Evolutionary conservation across 352 stramenopile species (phyloP), one percentile per base, ranked within the genome.

Genomic region (Pythium insidiosum): DNA sequence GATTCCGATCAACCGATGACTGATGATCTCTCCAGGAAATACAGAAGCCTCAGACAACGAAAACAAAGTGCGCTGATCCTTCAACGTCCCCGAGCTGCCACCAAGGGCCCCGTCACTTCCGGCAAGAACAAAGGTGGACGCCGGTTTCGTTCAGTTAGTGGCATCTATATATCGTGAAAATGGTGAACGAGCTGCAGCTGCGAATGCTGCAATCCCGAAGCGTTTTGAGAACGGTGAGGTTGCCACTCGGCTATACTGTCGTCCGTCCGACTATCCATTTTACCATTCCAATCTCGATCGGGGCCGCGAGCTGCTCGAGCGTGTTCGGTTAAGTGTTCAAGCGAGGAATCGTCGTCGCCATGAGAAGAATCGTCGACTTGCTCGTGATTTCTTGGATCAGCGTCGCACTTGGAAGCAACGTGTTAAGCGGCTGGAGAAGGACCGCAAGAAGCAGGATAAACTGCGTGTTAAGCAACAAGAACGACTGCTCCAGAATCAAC

Each of bases 401-500:
- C 88, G 92, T 35, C 87, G 84, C 43, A 47, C 63, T 15, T 94
- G 82, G 82, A 88, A 88, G 43, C 31, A 70, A n/a, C 74, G 77
- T 19, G 77, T 94, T 23, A 94, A 92, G 50, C 85, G 73, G 44
- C 68, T 94, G 39, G 82, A 94, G 47, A 94, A 94, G 46, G 82
- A 89, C 41, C 71, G 79, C 12, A 94, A 94, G 42, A 74, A 77
- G 2, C 76, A 88, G 55, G 79, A 90, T 35, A 94, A 94, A 40
- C 37, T 84, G 20, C 69, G 79, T 5, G 63, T 53, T 26, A 94
- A 94, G 44, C 73, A 62, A 24, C 39, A 56, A 12, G n/a, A n/a
- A n/a, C n/a, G n/a, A n/a, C n/a, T n/a, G n/a, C n/a, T n/a, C n/a
- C n/a, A n/a, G n/a, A n/a, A n/a, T n/a, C n/a, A n/a, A n/a, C n/a